Percentiles rank a stretch among this genome's conserved stretches.
Conservation (phyloP, 225 moss, liverwort and hornwort genomes). For the Anthoceros angustus region DNA sequence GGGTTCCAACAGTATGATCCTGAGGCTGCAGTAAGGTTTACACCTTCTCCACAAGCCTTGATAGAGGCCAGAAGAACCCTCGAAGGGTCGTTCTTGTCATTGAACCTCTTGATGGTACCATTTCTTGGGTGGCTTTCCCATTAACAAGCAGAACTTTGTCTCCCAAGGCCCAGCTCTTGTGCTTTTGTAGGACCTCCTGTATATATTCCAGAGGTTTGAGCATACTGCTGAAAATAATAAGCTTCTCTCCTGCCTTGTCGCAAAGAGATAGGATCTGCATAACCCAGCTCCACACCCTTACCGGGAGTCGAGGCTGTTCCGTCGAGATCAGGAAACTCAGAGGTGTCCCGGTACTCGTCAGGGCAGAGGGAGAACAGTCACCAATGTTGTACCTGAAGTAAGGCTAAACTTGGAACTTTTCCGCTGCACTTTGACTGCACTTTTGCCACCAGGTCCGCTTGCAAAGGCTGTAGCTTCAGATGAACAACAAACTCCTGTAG, state of each 20-base stretch:
- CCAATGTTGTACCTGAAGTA: no score
- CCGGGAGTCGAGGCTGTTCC: slow-evolving; percentile 1
- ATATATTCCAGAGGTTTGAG: slow-evolving; percentile 41
- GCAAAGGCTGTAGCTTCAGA: not conserved
- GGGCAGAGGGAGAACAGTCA: no score
- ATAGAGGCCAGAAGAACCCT: slow-evolving; percentile 60
- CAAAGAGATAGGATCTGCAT: slow-evolving; percentile 39
- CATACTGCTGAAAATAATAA: slow-evolving; percentile 65
- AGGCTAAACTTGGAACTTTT: no score
- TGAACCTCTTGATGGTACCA: no score
- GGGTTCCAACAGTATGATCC: slow-evolving; percentile 68
- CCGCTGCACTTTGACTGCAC: not conserved
- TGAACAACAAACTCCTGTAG: not conserved
- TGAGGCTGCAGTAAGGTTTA: slow-evolving; percentile 65
- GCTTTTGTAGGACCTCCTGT: slow-evolving; percentile 20
- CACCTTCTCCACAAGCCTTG: slow-evolving; percentile 70
- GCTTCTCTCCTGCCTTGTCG: slow-evolving; percentile 33
- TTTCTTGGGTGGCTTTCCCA: slow-evolving; percentile 37
- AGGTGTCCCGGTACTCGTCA: not conserved
- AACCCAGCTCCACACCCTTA: slow-evolving; percentile 43
- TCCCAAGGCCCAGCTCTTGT: slow-evolving; percentile 33
- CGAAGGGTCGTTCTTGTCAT: slow-evolving; percentile 15
- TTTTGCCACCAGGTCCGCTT: not conserved
- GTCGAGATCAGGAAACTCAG: not conserved
- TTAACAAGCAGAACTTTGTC: slow-evolving; percentile 48